Evolutionary conservation across 2,329 filamentous ascomycete species (phyloP).

Genomic region (Colletotrichum gloeosporioides): DNA sequence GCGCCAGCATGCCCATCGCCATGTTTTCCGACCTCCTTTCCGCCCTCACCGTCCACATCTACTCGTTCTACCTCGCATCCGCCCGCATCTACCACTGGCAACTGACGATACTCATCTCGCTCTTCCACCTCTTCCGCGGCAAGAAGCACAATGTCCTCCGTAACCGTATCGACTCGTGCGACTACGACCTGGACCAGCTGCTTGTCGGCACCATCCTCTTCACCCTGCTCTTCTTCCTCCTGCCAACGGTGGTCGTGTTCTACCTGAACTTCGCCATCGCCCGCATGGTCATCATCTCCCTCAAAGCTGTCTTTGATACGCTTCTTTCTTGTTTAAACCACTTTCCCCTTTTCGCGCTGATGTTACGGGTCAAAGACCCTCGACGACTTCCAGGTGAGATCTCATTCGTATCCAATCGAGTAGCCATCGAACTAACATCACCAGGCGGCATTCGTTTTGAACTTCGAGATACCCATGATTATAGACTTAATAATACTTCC

Average conservation of each 20-base stretch:
- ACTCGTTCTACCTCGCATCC: conserved; percentile 96
- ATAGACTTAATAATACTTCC: conserved; percentile 46
- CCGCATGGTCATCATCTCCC: conserved; percentile 90
- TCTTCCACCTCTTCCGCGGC: conserved; percentile 98
- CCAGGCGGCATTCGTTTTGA: conserved; percentile 86
- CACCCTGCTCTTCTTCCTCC: conserved; percentile 90
- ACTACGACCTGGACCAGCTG: conserved; percentile 97
- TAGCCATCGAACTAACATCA: conserved; percentile 53
- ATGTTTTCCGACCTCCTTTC: conserved; percentile 94
- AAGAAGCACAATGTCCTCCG: conserved; percentile 98
- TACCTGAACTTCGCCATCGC: conserved; percentile 96
- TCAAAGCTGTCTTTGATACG: conserved; percentile 92
- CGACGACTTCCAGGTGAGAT: conserved; percentile 78
- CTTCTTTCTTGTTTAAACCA: conserved; percentile 94
- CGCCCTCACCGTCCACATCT: conserved; percentile 91
- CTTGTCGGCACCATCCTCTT: conserved; percentile 96
- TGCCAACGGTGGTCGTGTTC: conserved; percentile 95
- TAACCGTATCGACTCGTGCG: conserved; percentile 97
- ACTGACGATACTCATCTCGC: conserved; percentile 90
- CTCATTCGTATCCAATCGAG: fast-evolving
- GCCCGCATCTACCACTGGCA: conserved; percentile 99
- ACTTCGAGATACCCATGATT: conserved; percentile 74
- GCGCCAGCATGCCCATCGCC: conserved; percentile 95
- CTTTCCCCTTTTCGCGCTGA: conserved; percentile 95
- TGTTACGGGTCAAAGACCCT: conserved; percentile 94